phyloP scores from a whole-genome alignment of 352 stramenopile species.

The Globisporangium carolinianum region DNA sequence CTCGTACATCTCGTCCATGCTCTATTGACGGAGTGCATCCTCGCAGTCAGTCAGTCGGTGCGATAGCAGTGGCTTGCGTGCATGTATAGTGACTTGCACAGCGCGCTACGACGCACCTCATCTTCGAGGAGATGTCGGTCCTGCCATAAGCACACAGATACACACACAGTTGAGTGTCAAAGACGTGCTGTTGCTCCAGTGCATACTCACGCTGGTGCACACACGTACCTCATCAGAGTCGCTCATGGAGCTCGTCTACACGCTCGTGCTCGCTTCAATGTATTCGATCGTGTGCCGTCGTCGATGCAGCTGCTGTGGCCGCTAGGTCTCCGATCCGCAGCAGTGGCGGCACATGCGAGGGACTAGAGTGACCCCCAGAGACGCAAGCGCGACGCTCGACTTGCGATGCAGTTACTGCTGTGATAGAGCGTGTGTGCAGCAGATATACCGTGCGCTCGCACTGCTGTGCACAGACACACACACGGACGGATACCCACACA shows the following conservation, averaged over 20 bases:
- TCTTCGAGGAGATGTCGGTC: slow-evolving; percentile 40
- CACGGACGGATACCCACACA: no score
- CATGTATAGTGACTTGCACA: no score
- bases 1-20: slow-evolving; percentile 75
- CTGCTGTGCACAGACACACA: no score
- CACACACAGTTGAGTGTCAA: background rate
- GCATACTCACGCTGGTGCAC: background rate
- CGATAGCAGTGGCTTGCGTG: background rate
- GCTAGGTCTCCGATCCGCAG: no score
- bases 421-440: no score
- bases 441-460: no score
- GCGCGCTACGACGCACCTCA: slow-evolving; percentile 18
- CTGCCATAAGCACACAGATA: slow-evolving; percentile 9
- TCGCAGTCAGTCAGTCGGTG: background rate
- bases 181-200: background rate
- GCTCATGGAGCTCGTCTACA: slow-evolving; percentile 24
- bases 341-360: no score
- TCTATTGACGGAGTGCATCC: slow-evolving; percentile 20
- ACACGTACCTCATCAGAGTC: slow-evolving; percentile 41
- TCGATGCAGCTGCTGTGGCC: background rate
- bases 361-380: no score
- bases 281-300: background rate
- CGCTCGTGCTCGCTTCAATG: background rate
- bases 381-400: no score
- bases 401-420: no score